Percentiles rank a stretch among this genome's conserved stretches.
These are phyloP conservation scores for Brettanomyces bruxellensis DNA, from an alignment of 805 yeast species.

Conservation along the genomic window DNA sequence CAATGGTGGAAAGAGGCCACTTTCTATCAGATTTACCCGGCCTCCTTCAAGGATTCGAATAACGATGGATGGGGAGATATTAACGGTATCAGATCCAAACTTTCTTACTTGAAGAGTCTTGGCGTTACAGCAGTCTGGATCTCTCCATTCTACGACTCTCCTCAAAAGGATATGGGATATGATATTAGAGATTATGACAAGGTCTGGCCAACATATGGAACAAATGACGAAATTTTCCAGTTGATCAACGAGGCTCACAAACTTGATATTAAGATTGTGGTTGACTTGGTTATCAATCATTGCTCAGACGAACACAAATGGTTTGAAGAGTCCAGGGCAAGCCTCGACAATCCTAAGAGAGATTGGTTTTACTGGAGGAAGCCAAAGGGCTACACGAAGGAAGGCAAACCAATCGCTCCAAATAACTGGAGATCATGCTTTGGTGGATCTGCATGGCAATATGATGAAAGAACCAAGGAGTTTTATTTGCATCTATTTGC, in stretches of 20 bases:
- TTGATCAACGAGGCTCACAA: conserved; percentile 38
- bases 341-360: conserved; percentile 44
- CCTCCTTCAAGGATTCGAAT: conserved; percentile 49
- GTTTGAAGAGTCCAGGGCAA: conserved; percentile 48
- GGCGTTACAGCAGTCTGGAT: conserved; percentile 35
- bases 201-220: conserved; percentile 44
- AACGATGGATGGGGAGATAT: conserved; percentile 53
- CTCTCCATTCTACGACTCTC: conserved; percentile 49
- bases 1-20: conserved; percentile 50
- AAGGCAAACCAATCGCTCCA: conserved; percentile 46
- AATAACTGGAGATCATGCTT: conserved; percentile 48
- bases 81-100: conserved; percentile 40
- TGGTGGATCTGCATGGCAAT: conserved; percentile 49
- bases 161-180: conserved; percentile 57
- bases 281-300: conserved; percentile 52
- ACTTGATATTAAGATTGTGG: conserved; percentile 41
- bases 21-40: conserved; percentile 56
- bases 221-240: conserved; percentile 41
- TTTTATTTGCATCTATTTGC: conserved; percentile 49
- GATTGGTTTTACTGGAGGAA: conserved; percentile 57
- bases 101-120: not conserved
- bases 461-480: conserved; percentile 44
- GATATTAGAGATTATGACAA: conserved; percentile 47
- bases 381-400: conserved; percentile 30
- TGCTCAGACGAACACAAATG: conserved; percentile 46